Evolutionary conservation across 345 rosid genomes (phyloP), one percentile per base, ranked within the genome.

Genomic region (Brassica rapa): DNA sequence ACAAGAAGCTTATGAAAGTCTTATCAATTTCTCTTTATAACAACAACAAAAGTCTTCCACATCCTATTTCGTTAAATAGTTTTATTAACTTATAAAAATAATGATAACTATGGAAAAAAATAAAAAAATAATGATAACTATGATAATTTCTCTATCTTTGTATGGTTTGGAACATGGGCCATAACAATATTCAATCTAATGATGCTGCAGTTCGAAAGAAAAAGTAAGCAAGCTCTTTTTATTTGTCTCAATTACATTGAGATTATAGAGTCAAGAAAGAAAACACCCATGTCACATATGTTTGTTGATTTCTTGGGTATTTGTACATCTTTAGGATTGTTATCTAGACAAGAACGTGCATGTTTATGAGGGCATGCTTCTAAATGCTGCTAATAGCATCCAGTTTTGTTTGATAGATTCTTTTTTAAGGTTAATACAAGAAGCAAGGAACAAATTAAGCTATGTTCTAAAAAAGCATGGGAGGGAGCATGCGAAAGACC

Each of bases 401-500:
- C 4, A 30, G 14, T 6, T 46, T 70, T 14, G 6, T 43, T 63
- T 43, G 77, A 74, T 73, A 72, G 30, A 74, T 10, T 4, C 4
- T 43, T 10, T 12, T 9, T 70, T 74, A 37, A 46, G 46, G 15
- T 70, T n/a, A 8, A 71, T 56, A 85, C 3, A 51, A 88, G 89
- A 93, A 89, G 86, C 85, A 89, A 87, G 81, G 96, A 91, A 55
- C 87, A 85, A 15, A 25, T 25, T 2, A 25, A 84, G 92, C 66
- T 85, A 89, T 32, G 89, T 89, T 62, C 82, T 87, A 6, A 87
- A 5, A 87, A 84, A 84, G 98, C 98, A 64, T 94, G 97, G 97
- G 97, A 94, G 85, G 96, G 55, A 94, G 97, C 10, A 16, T 90
- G 49, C 90, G 96, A 46, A 46, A 89, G 84, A 90, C 98, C 5